Evolutionary conservation across 2,329 filamentous ascomycete genomes (phyloP).

Genomic region (Apiospora aurea): DNA sequence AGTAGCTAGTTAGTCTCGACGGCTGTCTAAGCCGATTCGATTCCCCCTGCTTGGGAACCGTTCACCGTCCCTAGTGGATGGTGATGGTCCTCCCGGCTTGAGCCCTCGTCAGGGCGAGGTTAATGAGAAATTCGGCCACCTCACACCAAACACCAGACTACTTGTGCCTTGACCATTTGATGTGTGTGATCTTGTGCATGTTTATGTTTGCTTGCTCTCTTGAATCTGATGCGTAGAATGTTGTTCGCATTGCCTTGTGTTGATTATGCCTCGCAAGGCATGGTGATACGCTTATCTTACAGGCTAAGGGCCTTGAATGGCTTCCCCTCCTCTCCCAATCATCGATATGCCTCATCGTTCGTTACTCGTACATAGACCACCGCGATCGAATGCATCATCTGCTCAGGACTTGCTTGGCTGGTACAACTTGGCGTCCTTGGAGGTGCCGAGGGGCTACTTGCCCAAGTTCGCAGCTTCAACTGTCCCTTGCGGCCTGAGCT

Average conservation of each 20-base stretch:
- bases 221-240: neutral
- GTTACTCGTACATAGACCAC: neutral
- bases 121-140: conserved; percentile 23
- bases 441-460: neutral
- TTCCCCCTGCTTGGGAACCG: neutral
- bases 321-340: neutral
- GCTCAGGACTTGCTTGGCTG: neutral
- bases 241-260: neutral
- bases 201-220: neutral
- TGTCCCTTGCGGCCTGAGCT: neutral
- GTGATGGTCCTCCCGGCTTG: conserved; percentile 10
- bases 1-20: neutral
- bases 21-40: neutral
- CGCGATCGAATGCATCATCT: neutral
- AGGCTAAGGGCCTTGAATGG: neutral
- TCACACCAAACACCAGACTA: conserved; percentile 4
- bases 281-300: neutral
- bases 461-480: neutral
- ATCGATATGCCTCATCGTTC: neutral
- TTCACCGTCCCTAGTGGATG: conserved; percentile 13
- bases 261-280: neutral
- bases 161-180: neutral
- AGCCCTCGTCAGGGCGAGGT: conserved; percentile 21
- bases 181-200: conserved; percentile 12
- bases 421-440: neutral